phyloP scores from a whole-genome alignment of 495 filamentous ascomycete genomes.

The Neurospora sp. region DNA sequence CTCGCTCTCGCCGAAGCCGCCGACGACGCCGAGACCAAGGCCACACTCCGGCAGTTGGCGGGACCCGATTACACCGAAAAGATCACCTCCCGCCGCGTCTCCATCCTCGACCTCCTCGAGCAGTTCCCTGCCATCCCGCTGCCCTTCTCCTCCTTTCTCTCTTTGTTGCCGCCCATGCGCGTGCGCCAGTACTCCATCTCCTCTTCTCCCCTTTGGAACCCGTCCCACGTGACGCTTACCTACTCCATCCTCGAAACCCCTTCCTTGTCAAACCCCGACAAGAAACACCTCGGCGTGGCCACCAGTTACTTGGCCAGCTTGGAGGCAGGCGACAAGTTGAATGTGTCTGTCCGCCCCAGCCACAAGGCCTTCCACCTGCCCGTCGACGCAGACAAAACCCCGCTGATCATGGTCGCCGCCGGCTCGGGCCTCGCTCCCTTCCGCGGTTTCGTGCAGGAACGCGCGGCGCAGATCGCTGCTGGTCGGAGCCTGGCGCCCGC shows the following conservation, averaged over 20 bases:
- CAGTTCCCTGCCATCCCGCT: conserved; percentile 45
- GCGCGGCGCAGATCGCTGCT: conserved; percentile 43
- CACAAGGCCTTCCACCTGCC: conserved; percentile 61
- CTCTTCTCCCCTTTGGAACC: conserved; percentile 54
- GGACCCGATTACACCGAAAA: conserved; percentile 42
- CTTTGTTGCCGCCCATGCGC: conserved; percentile 64
- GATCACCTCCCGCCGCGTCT: conserved; percentile 47
- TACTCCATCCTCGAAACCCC: conserved; percentile 53
- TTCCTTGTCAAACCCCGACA: conserved; percentile 38
- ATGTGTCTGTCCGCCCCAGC: conserved; percentile 49
- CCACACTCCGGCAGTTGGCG: conserved; percentile 38
- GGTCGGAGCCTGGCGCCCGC: conserved; percentile 47
- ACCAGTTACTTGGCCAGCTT: conserved; percentile 53
- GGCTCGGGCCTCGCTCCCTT: conserved; percentile 56
- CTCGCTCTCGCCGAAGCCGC: conserved; percentile 33
- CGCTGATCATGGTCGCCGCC: conserved; percentile 54
- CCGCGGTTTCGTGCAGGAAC: conserved; percentile 61
- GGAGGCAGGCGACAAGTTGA: conserved; percentile 47
- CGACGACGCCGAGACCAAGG: conserved; percentile 24
- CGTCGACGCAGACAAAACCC: conserved; percentile 44
- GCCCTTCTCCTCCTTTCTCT: conserved; percentile 52
- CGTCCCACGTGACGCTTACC: conserved; percentile 53
- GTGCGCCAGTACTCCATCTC: conserved; percentile 74
- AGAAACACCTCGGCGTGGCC: conserved; percentile 45
- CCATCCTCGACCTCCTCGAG: conserved; percentile 55